Conservation (phyloP, 192 early-diverging fungal genomes). For the Linnemannia zychae region DNA sequence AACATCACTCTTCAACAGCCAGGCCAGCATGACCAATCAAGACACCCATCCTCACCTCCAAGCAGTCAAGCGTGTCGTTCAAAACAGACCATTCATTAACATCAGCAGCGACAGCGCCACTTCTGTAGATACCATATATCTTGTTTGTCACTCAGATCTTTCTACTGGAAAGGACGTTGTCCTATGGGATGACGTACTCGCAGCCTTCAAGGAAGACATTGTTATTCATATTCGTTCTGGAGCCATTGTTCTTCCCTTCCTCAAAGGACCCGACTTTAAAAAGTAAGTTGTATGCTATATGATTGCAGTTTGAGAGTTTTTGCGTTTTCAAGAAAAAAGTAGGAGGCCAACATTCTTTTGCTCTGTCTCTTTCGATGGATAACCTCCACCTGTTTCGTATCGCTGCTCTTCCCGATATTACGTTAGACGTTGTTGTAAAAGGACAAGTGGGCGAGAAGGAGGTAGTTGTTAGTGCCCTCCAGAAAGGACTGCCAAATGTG, state of each 20-base stretch:
- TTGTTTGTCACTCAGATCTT: background rate
- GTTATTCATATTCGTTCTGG: background rate
- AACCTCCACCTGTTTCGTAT: background rate
- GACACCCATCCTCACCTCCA: background rate
- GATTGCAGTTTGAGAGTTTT: no score
- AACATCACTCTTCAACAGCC: background rate
- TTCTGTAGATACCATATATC: background rate
- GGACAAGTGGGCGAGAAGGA: no score
- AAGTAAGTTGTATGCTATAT: background rate
- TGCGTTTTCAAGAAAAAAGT: no score
- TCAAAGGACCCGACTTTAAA: background rate
- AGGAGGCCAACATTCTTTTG: no score
- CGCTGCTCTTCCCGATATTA: background rate
- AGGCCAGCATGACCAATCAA: background rate
- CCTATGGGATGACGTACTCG: background rate
- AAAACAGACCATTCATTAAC: background rate
- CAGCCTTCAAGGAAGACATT: background rate
- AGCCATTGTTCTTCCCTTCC: background rate
- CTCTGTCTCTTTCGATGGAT: background rate
- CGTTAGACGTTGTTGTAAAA: background rate
- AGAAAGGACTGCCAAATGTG: no score
- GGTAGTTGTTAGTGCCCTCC: no score
- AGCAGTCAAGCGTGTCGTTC: background rate
- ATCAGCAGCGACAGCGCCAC: background rate
- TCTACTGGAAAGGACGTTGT: background rate